Base-by-base conservation (phyloP, 495 filamentous ascomycete genomes). In the Cercophora scortea region DNA sequence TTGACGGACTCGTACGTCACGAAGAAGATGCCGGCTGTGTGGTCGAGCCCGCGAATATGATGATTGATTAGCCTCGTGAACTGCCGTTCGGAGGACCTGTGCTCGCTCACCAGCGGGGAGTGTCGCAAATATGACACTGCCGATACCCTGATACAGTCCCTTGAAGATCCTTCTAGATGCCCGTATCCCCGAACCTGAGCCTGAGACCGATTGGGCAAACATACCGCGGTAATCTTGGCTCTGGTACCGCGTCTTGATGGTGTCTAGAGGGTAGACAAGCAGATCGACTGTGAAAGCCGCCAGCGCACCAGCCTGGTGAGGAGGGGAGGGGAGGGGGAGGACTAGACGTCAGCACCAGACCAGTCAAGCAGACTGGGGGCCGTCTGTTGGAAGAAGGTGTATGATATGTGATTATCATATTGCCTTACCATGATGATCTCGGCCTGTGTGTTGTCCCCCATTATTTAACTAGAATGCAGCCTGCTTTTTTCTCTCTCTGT, bases 61-160 rank as follows among this genome's bases (percentile, higher is more conserved):
- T 5, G 25, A 25, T 25, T 5, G 25, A 25, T 25, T 19, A 45
- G 8, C 12, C 12, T 11, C 43, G 17, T 38, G 6, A 48, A 34
- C 16, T 32, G 10, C n/a, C 4, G 15, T 11, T 32, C 19, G 8
- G 8, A n/a, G 25, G 25, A 5, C 25, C 25, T 25, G 25, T 53
- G 68, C 75, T 54, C 54, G 68, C 75, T 54, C 61, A 88, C 87
- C 89, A 33, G 89, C 87, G 5, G 91, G 91, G 19, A 95, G 76
- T 0, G 91, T 95, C 8, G 88, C 84, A n/a, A 96, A 65, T 6
- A 95, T 83, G 2, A 95, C 86, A 61, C 87, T 91, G 47, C 89
- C 89, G 8, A 95, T 79, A 5, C 91, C 90, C 68, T 95, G 90
- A 59, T 96, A 95, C 12, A 95, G 58, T 0, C 91, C 90, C 6